Base-by-base conservation (phyloP, 495 filamentous ascomycete species). In the Opeltia flavorubescens region DNA sequence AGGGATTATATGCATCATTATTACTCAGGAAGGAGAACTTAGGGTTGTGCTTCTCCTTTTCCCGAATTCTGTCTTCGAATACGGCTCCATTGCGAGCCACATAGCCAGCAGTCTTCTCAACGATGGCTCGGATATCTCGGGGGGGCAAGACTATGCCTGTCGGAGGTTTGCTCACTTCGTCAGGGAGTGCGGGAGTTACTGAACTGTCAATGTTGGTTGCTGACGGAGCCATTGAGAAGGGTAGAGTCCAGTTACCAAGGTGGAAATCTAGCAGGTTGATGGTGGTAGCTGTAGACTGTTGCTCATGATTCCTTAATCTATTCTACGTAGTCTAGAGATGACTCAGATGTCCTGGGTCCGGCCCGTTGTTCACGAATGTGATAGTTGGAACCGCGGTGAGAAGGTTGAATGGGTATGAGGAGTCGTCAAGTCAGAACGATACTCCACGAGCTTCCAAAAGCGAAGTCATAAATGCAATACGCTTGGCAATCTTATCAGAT, bases 61-160 rank as follows among this genome's bases (percentile, higher is more conserved):
- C 80, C 49, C 84, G 81, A 34, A 98, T 80, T 51, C 85, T 82
- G 51, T 93, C 80, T 75, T 91, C 89, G 60, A 96, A 94, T 24
- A 81, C 74, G 17, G 74, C 50, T 18, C 88, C 87, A 61, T 94
- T 81, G 63, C 83, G 80, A 56, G 80, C 81, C 34, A 95, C 87
- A 60, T 89, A 95, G 17, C 88, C 88, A 27, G 89, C 89, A n/a
- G 89, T 94, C 66, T 94, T 95, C 62, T 95, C 89, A 55, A 95
- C 79, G 52, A 89, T 82, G 2, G 70, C 73, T 72, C 79, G 72
- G 59, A 91, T 84, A 60, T 87, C 83, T 60, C 76, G 79, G 0
- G 89, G 89, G 26, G 89, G 89, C 45, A 94, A 70, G 29, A 95
- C 83, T 45, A 91, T 70, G 50, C 87, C 89, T 42, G 78, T 70